Evolutionary conservation across 2,329 filamentous ascomycete species (phyloP), one percentile per base, ranked within the genome.

Genomic region (Fusarium sp.): DNA sequence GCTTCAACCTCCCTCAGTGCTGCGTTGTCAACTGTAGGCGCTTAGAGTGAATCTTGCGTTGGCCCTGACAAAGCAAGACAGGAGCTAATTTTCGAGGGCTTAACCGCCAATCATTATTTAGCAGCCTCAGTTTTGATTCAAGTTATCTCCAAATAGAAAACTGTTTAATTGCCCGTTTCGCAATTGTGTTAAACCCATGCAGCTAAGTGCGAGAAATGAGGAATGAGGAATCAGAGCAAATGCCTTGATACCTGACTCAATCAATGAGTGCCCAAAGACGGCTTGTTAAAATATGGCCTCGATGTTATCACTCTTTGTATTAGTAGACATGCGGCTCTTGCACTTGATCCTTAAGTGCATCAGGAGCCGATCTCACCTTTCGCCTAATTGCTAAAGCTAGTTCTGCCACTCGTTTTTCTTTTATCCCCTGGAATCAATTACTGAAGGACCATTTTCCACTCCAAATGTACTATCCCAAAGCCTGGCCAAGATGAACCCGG

Each of bases 31-130:
- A 14, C 12, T 50, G 45, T 0, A 14, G 22, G 28, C 14, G 11
- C 3, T 7, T 11, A 4, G 3, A 20, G 47, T 50, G 47, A 30
- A 4, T 8, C 9, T 3, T 18, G n/a, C 0, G n/a, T 30, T 50
- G 30, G 30, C 28, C 4, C 0, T 24, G 3, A 24, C 45, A 10
- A 31, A 48, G 28, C 28, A n/a, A 24, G 22, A 7, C 22, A 1
- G 0, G 5, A 0, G 8, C 30, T 33, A 50, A 7, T 14, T 33
- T 8, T 12, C 15, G 3, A 13, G 22, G 0, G 20, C 20, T 8
- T 0, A 1, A 12, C 3, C 2, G 7, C 47, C 47, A 50, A 33
- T 24, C 47, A 50, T 2, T 33, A 14, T 2, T 0, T 10, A 11
- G 4, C 4, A 1, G 22, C 30, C 47, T 33, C 5, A 0, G 14